Evolutionary conservation across 371 early-diverging fungal genomes (phyloP).

Genomic region (Apophysomyces trapeziformis): DNA sequence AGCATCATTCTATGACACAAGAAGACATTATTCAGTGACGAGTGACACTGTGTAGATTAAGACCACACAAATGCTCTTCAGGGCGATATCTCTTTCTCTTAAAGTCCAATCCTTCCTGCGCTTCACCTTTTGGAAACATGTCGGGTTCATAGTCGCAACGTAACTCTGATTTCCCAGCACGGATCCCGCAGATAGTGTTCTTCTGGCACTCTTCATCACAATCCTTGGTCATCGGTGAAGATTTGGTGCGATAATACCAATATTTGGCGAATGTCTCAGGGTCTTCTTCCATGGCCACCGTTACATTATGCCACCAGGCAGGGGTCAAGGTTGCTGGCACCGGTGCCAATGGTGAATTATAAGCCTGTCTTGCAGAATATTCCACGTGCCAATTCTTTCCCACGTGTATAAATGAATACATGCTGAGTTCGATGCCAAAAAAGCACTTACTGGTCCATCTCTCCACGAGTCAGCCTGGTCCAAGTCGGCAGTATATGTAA

Average conservation of each 20-base stretch:
- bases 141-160: constrained; percentile 52
- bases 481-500: constrained; percentile 59
- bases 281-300: constrained; percentile 49
- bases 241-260: constrained; percentile 49
- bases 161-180: constrained; percentile 59
- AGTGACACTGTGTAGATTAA: constrained; percentile 10
- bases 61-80: constrained; percentile 18
- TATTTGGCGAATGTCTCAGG: constrained; percentile 48
- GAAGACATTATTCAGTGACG: not conserved
- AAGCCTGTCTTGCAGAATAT: constrained; percentile 59
- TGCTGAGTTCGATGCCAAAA: not conserved
- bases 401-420: constrained; percentile 6
- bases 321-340: constrained; percentile 42
- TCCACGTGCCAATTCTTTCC: constrained; percentile 63
- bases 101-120: not conserved
- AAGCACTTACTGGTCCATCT: constrained; percentile 37
- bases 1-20: not conserved
- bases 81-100: not conserved
- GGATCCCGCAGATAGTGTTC: constrained; percentile 51
- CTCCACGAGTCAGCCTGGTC: constrained; percentile 47
- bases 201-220: constrained; percentile 49
- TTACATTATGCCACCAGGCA: constrained; percentile 66
- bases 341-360: constrained; percentile 33
- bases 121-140: constrained; percentile 10
- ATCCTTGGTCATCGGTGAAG: constrained; percentile 29